A percentile compares a stretch with the other conserved stretches of the same genome.
phyloP scores from a whole-genome alignment of 2,329 filamentous ascomycete species.

The Neofusicoccum kwambonambiense region DNA sequence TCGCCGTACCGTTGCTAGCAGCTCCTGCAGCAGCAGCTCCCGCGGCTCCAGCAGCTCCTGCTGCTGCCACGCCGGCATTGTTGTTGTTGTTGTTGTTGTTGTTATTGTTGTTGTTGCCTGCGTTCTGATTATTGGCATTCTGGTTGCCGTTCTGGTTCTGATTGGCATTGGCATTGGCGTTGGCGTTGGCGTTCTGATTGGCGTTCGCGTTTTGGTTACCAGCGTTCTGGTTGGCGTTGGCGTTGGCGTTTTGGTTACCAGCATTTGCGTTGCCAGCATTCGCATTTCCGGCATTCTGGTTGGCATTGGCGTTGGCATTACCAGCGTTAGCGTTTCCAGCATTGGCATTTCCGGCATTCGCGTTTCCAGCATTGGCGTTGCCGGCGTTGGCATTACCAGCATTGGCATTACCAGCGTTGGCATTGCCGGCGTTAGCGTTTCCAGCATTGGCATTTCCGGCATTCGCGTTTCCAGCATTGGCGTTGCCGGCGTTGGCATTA shows the following conservation, averaged over 20 bases:
- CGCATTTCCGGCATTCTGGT: too few species aligned
- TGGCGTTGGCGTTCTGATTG: neutral
- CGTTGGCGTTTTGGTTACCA: neutral
- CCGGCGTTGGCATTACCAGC: neutral
- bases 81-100: too few species aligned
- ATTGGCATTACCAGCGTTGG: neutral
- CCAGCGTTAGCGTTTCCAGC: neutral
- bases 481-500: neutral
- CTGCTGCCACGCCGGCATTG: neutral
- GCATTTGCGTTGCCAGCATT: too few species aligned
- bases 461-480: neutral
- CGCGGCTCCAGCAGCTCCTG: neutral
- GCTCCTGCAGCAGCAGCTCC: neutral
- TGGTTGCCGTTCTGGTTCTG: neutral
- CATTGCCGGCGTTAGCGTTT: neutral
- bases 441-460: neutral
- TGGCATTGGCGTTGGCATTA: neutral
- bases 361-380: neutral
- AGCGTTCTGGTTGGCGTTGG: too few species aligned
- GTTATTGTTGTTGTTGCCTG: too few species aligned
- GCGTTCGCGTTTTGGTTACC: neutral
- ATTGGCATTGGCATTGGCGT: too few species aligned
- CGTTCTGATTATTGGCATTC: too few species aligned
- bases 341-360: too few species aligned
- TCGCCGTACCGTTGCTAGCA: neutral